Base-by-base conservation (phyloP, 306 rosid species). In the Cucurbita ficifolia region DNA sequence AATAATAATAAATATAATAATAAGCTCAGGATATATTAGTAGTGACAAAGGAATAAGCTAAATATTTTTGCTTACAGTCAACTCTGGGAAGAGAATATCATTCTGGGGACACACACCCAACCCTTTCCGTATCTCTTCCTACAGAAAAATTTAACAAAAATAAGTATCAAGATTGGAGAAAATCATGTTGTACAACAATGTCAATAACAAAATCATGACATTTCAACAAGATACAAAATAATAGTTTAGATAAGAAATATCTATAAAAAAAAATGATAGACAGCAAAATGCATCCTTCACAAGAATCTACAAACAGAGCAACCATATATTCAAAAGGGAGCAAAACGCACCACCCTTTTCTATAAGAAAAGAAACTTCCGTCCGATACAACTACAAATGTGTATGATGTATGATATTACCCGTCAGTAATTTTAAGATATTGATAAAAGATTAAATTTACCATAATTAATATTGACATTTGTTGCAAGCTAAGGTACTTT, bases 101-200 rank as follows among this genome's bases (percentile, higher is more conserved):
- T 86, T 81, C 59, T 94, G 98, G 65, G 98, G 98, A 78, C 98
- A 94, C 62, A 94, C 97, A 64, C 98, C 98, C 82, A 94, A 85
- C 75, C 83, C 86, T 83, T 86, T 90, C 80, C 98, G 94, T 85
- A 94, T 90, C 80, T 94, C 98, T 79, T 90, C 96, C 98, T 94
- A 79, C 83, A 86, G 63, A 74, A 71, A 67, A 59, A 60, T 69
- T 46, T 64, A 67, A 56, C 33, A 10, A 54, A 42, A 36, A 75
- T 54, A 73, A 36, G 19, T 73, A 19, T 7, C 8, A 80, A 60
- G 5, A 61, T 60, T 72, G 39, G 53, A 50, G 67, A 69, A 73
- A 73, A 73, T 54, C 22, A 55, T 18, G 14, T 21, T 39, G 39
- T 12, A 53, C 51, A 68, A 14, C 4, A 46, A 22, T 22, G 39